Percentiles rank a stretch among this genome's conserved stretches.
These are phyloP conservation scores for Chlamydomonas eustigma DNA, from an alignment of 139 green algal genomes.

Conservation along the genomic window DNA sequence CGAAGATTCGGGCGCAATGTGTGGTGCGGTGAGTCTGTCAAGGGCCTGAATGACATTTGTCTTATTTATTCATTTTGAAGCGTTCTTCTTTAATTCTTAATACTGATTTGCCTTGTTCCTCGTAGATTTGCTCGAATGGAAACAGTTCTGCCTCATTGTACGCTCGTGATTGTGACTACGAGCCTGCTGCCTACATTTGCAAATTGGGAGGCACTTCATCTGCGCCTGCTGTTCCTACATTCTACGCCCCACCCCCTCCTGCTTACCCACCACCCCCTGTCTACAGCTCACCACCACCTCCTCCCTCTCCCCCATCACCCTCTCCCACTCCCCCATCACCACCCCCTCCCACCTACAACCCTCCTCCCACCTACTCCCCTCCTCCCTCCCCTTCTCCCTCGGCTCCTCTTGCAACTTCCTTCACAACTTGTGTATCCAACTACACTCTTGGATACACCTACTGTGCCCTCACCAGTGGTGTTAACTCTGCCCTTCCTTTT, in stretches of 20 bases:
- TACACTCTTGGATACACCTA: not conserved
- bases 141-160: not conserved
- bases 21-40: not conserved
- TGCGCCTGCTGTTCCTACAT: not conserved
- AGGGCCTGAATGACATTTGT: not conserved
- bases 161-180: not conserved
- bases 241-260: not conserved
- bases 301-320: not conserved
- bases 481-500: not conserved
- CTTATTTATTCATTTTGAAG: not conserved
- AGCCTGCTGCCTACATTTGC: not conserved
- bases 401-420: constrained; percentile 3
- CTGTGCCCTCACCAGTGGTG: not conserved
- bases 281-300: not conserved
- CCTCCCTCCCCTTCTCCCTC: constrained; percentile 9
- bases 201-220: not conserved
- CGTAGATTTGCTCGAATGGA: not conserved
- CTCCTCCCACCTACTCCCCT: not conserved
- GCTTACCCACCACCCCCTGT: not conserved
- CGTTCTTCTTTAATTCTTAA: not conserved
- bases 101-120: not conserved
- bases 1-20: not conserved
- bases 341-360: not conserved
- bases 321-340: constrained; percentile 1
- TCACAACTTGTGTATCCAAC: constrained; percentile 4